Evolutionary conservation across 1,284 basidiomycete species (phyloP), one percentile per base, ranked within the genome.

Genomic region (Trametes polyzona): DNA sequence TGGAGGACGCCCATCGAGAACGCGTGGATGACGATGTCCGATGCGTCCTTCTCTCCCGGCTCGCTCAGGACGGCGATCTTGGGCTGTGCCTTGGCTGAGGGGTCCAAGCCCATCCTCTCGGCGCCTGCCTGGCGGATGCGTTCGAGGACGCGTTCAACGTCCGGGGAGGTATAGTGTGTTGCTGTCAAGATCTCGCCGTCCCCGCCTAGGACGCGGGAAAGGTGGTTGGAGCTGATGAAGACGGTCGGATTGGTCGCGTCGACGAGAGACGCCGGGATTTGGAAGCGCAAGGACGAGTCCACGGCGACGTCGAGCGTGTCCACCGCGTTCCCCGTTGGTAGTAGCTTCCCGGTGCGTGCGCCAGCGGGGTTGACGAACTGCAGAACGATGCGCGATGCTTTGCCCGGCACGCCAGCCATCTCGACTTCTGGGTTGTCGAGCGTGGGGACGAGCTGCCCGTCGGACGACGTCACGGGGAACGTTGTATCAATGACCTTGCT

Each of bases 201-300:
- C 4, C 79, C 58, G 11, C 72, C 69, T 26, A 82, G 71, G n/a
- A 73, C 68, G 3, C 56, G 40, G 12, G 69, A 67, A n/a, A 89
- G 70, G 40, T 83, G 79, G 1, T 72, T 58, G 2, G 75, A 70
- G 24, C 68, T 48, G 60, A 90, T 75, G 69, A 90, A 86, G 5
- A 90, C 81, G 5, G 84, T 87, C 0, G 89, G 88, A 66, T 91
- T 91, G 4, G 88, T 87, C 1, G 87, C 88, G 65, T 92, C 89
- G 11, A 91, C 78, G 9, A 87, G 76, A 5, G 86, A 87, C 0
- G 76, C 79, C 7, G 62, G 70, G 37, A 83, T 68, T 2, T 58
- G 66, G 14, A 65, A 33, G 14, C 47, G 29, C 41, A 63, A 35
- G 42, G 57, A 56, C 30, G 36, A 52, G 49, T 41, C 58, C 9